Conservation (phyloP, 768 basidiomycete genomes). For the Cantharellus anzutake region DNA sequence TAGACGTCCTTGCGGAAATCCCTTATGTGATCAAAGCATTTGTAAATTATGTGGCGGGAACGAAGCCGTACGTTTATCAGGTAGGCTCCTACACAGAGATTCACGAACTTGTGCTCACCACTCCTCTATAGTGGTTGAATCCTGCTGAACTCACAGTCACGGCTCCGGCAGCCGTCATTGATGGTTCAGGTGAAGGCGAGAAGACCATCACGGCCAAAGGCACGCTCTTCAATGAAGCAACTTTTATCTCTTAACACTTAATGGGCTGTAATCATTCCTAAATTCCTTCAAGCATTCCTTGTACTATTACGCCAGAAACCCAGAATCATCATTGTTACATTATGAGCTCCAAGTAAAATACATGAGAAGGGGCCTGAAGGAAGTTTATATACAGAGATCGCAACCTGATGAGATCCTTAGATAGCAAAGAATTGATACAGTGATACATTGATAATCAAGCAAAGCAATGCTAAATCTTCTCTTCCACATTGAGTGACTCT, state of each 20-base stretch:
- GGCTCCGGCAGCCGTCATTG: constrained; percentile 22
- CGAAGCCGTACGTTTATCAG: constrained; percentile 90
- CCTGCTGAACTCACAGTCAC: constrained; percentile 30
- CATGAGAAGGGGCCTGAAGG: no score
- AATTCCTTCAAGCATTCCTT: background rate
- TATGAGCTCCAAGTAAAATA: no score
- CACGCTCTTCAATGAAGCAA: constrained; percentile 67
- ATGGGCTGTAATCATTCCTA: background rate
- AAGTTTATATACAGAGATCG: no score
- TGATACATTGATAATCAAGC: no score
- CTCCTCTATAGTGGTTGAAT: constrained; percentile 33
- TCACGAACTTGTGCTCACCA: background rate
- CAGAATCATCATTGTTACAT: no score
- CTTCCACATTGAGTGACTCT: no score
- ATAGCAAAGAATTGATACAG: no score
- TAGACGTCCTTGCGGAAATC: constrained; percentile 89
- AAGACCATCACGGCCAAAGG: constrained; percentile 35
- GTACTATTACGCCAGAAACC: no score
- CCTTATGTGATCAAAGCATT: constrained; percentile 83
- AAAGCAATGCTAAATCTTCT: no score
- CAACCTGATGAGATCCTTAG: no score
- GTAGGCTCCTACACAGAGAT: constrained; percentile 23
- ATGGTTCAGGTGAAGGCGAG: constrained; percentile 20
- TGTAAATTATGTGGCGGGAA: constrained; percentile 82
- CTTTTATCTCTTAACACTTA: constrained; percentile 50